Percentiles rank a stretch among this genome's conserved stretches.
Evolutionary conservation across 176 grass and related monocot genomes (phyloP).

Genomic region (Oryza coarctata): DNA sequence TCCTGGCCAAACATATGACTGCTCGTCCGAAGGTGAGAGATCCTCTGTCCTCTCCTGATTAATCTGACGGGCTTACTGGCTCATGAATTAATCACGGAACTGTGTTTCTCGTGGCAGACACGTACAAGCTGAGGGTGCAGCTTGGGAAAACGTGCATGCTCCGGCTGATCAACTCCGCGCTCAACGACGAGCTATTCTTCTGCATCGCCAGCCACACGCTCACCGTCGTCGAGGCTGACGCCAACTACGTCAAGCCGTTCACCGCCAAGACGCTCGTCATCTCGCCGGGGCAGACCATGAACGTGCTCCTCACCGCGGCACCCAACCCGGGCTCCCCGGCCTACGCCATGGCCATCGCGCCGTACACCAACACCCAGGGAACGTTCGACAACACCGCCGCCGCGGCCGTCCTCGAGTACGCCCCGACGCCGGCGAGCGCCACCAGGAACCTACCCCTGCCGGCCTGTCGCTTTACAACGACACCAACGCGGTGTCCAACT

Average conservation of each 20-base stretch:
- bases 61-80: not conserved
- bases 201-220: slow-evolving; percentile 74
- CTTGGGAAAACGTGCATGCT: slow-evolving; percentile 67
- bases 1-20: slow-evolving; percentile 70
- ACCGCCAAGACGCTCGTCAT: slow-evolving; percentile 50
- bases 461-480: slow-evolving; percentile 64
- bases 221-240: slow-evolving; percentile 73
- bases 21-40: slow-evolving; percentile 54
- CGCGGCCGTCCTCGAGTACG: slow-evolving; percentile 54
- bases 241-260: slow-evolving; percentile 70
- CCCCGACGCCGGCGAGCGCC: not conserved
- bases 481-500: slow-evolving; percentile 42
- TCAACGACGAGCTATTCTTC: slow-evolving; percentile 92
- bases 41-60: not conserved
- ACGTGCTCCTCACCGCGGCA: slow-evolving; percentile 57
- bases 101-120: slow-evolving; percentile 30
- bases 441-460: not conserved
- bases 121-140: slow-evolving; percentile 68
- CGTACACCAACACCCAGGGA: slow-evolving; percentile 56
- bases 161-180: slow-evolving; percentile 75
- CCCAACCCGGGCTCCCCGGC: not conserved
- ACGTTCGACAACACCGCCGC: slow-evolving; percentile 83
- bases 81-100: not conserved
- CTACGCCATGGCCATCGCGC: slow-evolving; percentile 61
- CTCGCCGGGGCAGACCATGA: slow-evolving; percentile 72